Percentiles rank a stretch among this genome's conserved stretches.
These are phyloP conservation scores for Plantago elongata DNA, from an alignment of 257 asterid species.

Conservation along the genomic window DNA sequence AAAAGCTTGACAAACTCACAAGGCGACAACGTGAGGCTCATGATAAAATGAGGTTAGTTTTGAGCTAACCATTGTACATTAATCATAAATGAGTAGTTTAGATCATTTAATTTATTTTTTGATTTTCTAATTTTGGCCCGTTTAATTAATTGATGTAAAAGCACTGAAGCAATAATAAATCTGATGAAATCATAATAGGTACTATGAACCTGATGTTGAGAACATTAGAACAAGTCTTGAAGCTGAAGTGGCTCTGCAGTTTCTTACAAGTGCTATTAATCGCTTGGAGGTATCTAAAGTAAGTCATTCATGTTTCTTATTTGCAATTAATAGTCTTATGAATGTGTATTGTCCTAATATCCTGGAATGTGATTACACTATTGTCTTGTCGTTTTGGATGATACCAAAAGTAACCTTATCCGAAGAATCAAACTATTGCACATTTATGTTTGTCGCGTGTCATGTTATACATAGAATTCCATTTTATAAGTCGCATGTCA, in stretches of 20 bases:
- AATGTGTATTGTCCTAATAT: background rate
- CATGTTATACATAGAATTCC: too few species aligned
- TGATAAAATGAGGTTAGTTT: slow-evolving; percentile 47
- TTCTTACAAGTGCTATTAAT: slow-evolving; percentile 40
- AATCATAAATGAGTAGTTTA: too few species aligned
- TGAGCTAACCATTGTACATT: too few species aligned
- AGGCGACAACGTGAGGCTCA: slow-evolving; percentile 36
- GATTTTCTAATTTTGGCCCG: too few species aligned
- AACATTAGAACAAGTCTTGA: slow-evolving; percentile 42
- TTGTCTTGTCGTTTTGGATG: background rate
- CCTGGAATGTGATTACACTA: too few species aligned
- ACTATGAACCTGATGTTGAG: slow-evolving; percentile 44
- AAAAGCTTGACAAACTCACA: slow-evolving; percentile 42
- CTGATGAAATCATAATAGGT: slow-evolving; percentile 24
- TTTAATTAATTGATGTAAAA: too few species aligned
- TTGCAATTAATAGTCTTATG: background rate
- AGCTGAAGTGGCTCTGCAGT: slow-evolving; percentile 50
- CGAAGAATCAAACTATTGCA: background rate
- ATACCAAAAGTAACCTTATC: background rate
- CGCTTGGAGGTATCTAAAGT: slow-evolving; percentile 43
- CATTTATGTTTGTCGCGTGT: background rate
- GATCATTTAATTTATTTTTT: too few species aligned
- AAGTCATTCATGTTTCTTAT: background rate
- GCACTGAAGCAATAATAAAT: background rate
- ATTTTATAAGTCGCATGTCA: background rate